Conservation (phyloP, 2,329 filamentous ascomycete genomes). For the Raffaelea deltoideospora region DNA sequence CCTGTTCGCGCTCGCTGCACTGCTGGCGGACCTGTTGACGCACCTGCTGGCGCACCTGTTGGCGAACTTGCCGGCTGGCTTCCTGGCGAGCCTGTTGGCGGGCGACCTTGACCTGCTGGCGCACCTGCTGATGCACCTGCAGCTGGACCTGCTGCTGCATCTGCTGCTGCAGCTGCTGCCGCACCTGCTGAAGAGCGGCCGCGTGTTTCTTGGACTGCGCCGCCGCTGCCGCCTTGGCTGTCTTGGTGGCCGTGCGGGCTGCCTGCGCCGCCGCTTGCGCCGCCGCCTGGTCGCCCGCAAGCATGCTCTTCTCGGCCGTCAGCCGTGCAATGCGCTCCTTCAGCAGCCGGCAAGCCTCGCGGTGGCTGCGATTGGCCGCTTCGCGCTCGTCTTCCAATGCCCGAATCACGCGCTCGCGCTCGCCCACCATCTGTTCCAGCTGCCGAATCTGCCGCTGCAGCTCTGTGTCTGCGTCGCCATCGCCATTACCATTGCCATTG, state of each 20-base stretch:
- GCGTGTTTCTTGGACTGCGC: constrained; percentile 5
- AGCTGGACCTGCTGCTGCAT: constrained; percentile 1
- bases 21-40: constrained; percentile 5
- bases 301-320: constrained; percentile 9
- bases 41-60: neutral
- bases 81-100: no score
- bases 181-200: constrained; percentile 3
- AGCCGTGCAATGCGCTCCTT: constrained; percentile 9
- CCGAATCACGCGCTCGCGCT: constrained; percentile 11
- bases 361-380: constrained; percentile 9
- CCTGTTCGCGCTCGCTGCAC: constrained; percentile 5
- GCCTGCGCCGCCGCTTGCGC: constrained; percentile 7
- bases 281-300: constrained; percentile 9
- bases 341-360: constrained; percentile 8
- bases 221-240: constrained; percentile 3
- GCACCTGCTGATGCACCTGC: no score
- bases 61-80: constrained; percentile 3
- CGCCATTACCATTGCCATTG: no score
- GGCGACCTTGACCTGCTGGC: no score
- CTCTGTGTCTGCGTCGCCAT: constrained; percentile 1
- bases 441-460: constrained; percentile 9
- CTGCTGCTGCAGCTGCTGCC: neutral
- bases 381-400: constrained; percentile 9
- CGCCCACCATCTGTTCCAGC: constrained; percentile 9
- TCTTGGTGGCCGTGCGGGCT: no score